Conservation (phyloP, 2,329 filamentous ascomycete genomes). For the Sporothrix brunneoviolacea region DNA sequence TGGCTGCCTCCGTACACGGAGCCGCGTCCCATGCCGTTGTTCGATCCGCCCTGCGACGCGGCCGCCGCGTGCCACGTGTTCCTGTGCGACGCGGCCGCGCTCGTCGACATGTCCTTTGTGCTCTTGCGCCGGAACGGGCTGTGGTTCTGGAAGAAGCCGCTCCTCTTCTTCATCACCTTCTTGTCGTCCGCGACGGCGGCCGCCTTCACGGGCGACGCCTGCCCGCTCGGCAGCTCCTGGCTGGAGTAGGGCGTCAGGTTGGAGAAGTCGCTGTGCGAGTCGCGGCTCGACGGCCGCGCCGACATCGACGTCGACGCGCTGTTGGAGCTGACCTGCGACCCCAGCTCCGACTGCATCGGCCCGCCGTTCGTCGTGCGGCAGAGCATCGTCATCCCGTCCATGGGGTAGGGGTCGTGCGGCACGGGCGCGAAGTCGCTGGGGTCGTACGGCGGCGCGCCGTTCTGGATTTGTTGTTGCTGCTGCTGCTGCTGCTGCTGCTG, state of each 20-base stretch:
- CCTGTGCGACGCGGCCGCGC: conserved; percentile 35
- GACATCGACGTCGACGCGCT: conserved; percentile 51
- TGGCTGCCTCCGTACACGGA: conserved; percentile 10
- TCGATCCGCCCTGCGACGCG: conserved; percentile 6
- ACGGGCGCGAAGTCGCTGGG: conserved; percentile 58
- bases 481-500: conserved; percentile 22
- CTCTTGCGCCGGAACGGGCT: conserved; percentile 92
- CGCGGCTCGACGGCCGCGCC: conserved; percentile 72
- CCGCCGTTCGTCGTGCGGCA: conserved; percentile 55
- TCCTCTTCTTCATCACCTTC: conserved; percentile 62
- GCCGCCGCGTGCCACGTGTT: conserved; percentile 52
- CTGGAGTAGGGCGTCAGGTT: conserved; percentile 85
- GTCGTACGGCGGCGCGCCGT: conserved; percentile 31
- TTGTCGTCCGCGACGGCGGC: conserved; percentile 55
- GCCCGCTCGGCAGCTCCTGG: conserved; percentile 68
- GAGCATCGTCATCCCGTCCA: conserved; percentile 96
- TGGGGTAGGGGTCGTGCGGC: conserved; percentile 88
- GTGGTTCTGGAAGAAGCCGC: conserved; percentile 87
- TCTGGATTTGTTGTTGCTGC: conserved; percentile 24
- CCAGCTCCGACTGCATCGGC: conserved; percentile 31
- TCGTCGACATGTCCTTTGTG: conserved; percentile 57
- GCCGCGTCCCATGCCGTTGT: conserved; percentile 10
- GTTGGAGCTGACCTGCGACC: conserved; percentile 28
- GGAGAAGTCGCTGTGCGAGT: conserved; percentile 86
- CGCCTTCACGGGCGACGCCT: conserved; percentile 64